phyloP scores from a whole-genome alignment of 306 rosid genomes.

The Vigna trinervia region DNA sequence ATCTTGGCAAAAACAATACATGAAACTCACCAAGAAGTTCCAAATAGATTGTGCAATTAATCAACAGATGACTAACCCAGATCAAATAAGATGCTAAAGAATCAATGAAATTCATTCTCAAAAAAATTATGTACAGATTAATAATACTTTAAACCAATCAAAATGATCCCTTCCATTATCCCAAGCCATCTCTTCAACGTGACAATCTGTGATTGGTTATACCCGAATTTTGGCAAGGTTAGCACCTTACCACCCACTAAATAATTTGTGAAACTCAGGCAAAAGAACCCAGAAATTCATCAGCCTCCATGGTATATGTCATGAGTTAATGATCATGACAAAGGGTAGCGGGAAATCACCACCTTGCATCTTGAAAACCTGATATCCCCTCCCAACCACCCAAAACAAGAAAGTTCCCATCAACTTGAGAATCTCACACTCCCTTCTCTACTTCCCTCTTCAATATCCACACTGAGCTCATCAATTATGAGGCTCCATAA shows the following conservation, averaged over 20 bases:
- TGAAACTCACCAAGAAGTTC: conserved; percentile 24
- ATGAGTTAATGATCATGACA: conserved; percentile 18
- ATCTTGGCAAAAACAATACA: conserved; percentile 18
- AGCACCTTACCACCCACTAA: conserved; percentile 17
- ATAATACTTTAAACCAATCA: conserved; percentile 30
- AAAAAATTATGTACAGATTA: conserved; percentile 46
- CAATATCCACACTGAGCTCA: not conserved
- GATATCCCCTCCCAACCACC: conserved; percentile 25
- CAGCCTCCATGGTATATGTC: conserved; percentile 32
- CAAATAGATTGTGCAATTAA: conserved; percentile 16
- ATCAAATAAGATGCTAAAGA: conserved; percentile 38
- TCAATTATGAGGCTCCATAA: conserved; percentile 55
- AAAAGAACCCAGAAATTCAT: conserved; percentile 27
- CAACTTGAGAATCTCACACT: conserved; percentile 40
- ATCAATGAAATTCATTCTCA: conserved; percentile 21
- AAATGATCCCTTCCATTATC: conserved; percentile 36
- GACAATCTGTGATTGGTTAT: conserved; percentile 21
- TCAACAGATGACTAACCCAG: conserved; percentile 10
- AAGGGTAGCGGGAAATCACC: conserved; percentile 23
- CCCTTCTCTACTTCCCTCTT: conserved; percentile 4
- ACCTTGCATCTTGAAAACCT: conserved; percentile 36
- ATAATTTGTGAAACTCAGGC: conserved; percentile 34
- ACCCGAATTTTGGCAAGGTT: conserved; percentile 30
- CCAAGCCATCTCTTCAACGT: conserved; percentile 42
- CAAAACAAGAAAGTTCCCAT: conserved; percentile 23